These are phyloP conservation scores for Globisporangium lucens DNA, from an alignment of 352 stramenopile genomes.

Conservation along the genomic window DNA sequence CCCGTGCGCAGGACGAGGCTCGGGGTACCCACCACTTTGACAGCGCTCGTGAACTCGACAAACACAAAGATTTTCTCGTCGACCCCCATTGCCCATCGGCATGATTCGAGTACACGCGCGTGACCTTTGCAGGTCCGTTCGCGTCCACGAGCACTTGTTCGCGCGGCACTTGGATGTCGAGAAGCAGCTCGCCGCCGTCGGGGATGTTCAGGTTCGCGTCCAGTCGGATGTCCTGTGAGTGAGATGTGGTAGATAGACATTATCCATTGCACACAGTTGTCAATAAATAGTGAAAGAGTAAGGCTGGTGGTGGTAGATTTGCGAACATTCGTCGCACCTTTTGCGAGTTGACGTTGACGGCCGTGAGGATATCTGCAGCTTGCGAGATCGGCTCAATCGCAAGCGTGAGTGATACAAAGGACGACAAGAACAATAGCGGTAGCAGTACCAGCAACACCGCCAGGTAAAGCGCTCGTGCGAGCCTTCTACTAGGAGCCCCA, in stretches of 20 bases:
- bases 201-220: conserved; percentile 73
- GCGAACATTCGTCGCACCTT: conserved; percentile 22
- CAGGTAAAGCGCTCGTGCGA: no score
- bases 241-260: no score
- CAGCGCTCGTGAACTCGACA: conserved; percentile 66
- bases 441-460: neutral
- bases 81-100: conserved; percentile 41
- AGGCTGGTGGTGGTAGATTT: neutral
- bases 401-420: neutral
- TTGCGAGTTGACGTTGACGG: conserved; percentile 41
- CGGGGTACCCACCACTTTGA: conserved; percentile 53
- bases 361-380: conserved; percentile 42
- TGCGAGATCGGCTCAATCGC: conserved; percentile 47
- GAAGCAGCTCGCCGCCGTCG: conserved; percentile 60
- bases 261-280: neutral
- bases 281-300: neutral
- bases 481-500: no score
- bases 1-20: conserved; percentile 54
- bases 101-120: conserved; percentile 56
- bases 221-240: conserved; percentile 43
- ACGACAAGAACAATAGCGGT: conserved; percentile 5
- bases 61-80: conserved; percentile 61
- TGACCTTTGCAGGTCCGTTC: conserved; percentile 57
- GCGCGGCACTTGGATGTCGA: conserved; percentile 61
- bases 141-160: conserved; percentile 49